phyloP scores from a whole-genome alignment of 2,329 filamentous ascomycete genomes.

The Apiospora aurea region DNA sequence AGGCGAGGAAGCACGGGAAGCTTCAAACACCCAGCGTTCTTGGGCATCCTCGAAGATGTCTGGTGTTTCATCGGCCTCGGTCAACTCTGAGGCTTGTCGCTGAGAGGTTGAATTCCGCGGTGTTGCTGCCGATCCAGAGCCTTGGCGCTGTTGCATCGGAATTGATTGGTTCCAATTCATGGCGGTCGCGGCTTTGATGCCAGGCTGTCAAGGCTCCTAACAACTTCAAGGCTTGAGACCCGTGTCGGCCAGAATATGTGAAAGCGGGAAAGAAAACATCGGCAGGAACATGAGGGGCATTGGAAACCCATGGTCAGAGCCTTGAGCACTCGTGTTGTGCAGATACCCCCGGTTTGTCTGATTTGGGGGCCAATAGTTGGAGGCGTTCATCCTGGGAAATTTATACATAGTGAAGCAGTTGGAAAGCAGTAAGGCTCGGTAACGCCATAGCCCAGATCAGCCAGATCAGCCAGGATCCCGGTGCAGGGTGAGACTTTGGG shows the following conservation, averaged over 20 bases:
- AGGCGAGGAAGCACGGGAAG: background rate
- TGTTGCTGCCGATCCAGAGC: background rate
- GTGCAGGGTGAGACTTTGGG: constrained; percentile 2
- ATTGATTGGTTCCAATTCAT: background rate
- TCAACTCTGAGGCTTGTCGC: constrained; percentile 17
- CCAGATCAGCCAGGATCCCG: background rate
- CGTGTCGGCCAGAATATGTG: background rate
- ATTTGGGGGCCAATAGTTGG: background rate
- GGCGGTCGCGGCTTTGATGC: background rate
- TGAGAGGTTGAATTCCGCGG: background rate
- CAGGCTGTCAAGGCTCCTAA: background rate
- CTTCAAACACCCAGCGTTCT: constrained; percentile 15
- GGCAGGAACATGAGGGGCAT: background rate
- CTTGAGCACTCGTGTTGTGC: background rate
- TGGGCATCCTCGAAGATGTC: constrained; percentile 19
- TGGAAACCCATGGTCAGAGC: background rate
- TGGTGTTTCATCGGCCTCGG: constrained; percentile 5
- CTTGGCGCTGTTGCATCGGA: background rate
- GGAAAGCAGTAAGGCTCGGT: background rate
- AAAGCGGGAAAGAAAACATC: background rate
- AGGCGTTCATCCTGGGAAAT: background rate
- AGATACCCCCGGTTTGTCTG: background rate
- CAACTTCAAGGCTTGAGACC: background rate
- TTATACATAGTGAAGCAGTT: background rate
- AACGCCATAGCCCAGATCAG: background rate